Evolutionary conservation across 106 monocot genomes (phyloP).

Genomic region (Vanilla planifolia): DNA sequence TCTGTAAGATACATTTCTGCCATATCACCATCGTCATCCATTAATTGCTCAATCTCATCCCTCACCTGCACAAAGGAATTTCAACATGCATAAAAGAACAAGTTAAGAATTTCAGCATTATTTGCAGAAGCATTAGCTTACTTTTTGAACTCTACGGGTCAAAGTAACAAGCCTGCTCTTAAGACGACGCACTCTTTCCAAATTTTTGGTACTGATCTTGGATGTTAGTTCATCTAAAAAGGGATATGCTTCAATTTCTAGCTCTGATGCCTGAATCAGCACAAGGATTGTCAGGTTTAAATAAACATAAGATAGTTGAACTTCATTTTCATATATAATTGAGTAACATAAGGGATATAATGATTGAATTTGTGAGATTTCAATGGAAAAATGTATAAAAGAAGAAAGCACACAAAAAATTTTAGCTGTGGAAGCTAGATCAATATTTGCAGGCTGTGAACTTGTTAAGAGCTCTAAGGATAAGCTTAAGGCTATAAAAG

Average conservation of each 20-base stretch:
- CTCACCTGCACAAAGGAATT: slow-evolving; percentile 39
- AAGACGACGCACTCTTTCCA: slow-evolving; percentile 67
- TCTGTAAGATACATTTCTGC: slow-evolving; percentile 78
- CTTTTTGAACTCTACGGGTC: slow-evolving; percentile 89
- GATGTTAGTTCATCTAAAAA: slow-evolving; percentile 85
- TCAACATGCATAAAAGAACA: background rate
- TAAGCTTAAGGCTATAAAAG: too few species aligned
- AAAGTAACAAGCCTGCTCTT: slow-evolving; percentile 85
- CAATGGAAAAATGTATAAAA: too few species aligned
- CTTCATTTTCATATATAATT: too few species aligned
- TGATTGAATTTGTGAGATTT: too few species aligned
- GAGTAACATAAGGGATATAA: too few species aligned
- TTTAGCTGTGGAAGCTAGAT: too few species aligned
- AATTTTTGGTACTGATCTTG: slow-evolving; percentile 74
- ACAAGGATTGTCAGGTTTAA: too few species aligned
- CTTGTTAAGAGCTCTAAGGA: too few species aligned
- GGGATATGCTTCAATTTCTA: slow-evolving; percentile 83
- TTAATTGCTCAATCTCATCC: slow-evolving; percentile 73
- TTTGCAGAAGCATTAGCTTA: slow-evolving; percentile 7
- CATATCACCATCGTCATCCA: slow-evolving; percentile 85
- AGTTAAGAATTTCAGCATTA: background rate
- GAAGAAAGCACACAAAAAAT: too few species aligned
- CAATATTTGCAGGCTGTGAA: too few species aligned
- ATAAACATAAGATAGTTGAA: too few species aligned
- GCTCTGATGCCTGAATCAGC: slow-evolving; percentile 73